Conservation (phyloP, 768 basidiomycete genomes). For the Suillus fuscotomentosus region DNA sequence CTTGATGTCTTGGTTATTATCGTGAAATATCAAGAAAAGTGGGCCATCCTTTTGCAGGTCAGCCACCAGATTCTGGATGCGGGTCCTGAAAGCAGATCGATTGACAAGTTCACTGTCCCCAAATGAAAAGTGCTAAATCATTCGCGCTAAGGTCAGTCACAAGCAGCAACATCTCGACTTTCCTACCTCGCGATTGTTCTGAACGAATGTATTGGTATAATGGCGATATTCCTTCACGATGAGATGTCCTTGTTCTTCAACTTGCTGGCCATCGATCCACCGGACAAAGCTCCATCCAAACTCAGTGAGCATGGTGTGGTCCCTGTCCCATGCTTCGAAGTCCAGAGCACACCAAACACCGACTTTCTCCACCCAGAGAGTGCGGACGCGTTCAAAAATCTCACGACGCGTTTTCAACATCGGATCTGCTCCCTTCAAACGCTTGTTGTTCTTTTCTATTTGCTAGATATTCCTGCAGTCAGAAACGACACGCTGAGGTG, state of each 20-base stretch:
- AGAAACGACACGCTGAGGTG: neutral
- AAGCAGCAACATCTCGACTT: conserved; percentile 3
- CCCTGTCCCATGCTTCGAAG: conserved; percentile 82
- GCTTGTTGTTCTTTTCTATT: conserved; percentile 80
- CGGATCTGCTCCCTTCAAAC: conserved; percentile 63
- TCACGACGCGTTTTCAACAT: conserved; percentile 54
- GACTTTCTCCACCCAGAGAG: conserved; percentile 57
- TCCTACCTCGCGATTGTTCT: conserved; percentile 56
- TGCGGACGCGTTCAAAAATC: conserved; percentile 66
- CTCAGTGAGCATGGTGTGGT: conserved; percentile 74
- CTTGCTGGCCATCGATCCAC: conserved; percentile 52
- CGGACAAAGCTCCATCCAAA: conserved; percentile 71
- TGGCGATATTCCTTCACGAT: conserved; percentile 60
- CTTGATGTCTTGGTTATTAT: conserved; percentile 76
- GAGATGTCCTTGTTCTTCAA: conserved; percentile 55
- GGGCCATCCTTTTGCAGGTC: conserved; percentile 47
- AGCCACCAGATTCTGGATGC: conserved; percentile 47
- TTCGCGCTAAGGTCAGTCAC: neutral
- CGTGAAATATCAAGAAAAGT: conserved; percentile 81
- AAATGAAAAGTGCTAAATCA: conserved; percentile 59
- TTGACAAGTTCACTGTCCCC: conserved; percentile 59
- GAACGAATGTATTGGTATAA: conserved; percentile 65
- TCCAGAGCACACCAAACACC: conserved; percentile 80
- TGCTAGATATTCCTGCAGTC: conserved; percentile 38
- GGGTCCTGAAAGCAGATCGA: conserved; percentile 48